phyloP scores from a whole-genome alignment of 2,329 filamentous ascomycete genomes.

The Aspergillus texensis region DNA sequence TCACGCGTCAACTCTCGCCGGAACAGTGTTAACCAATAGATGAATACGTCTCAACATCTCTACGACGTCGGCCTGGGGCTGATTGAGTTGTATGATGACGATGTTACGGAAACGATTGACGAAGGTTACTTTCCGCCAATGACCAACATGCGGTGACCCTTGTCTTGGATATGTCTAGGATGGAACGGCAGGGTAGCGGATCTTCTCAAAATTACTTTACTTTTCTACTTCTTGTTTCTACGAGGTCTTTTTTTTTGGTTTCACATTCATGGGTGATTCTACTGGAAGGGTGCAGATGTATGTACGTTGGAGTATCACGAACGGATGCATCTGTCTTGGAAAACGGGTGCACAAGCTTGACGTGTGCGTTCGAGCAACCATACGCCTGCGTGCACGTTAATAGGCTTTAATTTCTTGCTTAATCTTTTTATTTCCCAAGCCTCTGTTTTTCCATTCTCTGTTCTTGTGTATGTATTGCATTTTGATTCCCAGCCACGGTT shows the following conservation, averaged over 20 bases:
- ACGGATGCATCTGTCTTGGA: not conserved
- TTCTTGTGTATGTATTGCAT: not conserved
- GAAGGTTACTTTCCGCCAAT: not conserved
- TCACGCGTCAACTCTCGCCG: conserved; percentile 36
- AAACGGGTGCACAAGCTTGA: not conserved
- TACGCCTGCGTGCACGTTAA: not conserved
- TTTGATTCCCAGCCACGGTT: not conserved
- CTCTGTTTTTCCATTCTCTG: not conserved
- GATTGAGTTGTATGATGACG: not conserved
- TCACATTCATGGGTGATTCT: not conserved
- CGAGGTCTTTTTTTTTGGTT: conserved; percentile 1
- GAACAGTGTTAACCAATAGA: conserved; percentile 24
- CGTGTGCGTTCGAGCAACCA: not conserved
- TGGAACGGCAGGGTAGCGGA: not conserved
- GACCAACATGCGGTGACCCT: not conserved
- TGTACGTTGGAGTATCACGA: not conserved
- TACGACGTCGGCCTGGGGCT: not conserved
- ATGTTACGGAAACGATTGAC: not conserved
- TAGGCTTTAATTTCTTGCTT: conserved; percentile 1
- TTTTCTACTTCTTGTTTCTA: conserved; percentile 4
- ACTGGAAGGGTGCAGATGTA: not conserved
- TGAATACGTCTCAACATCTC: not conserved
- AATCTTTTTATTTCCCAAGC: not conserved
- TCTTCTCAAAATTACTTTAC: not conserved
- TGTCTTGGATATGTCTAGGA: not conserved